These are phyloP conservation scores for Neophaeococcomyces mojaviensis DNA, from an alignment of 2,329 filamentous ascomycete species.

Conservation along the genomic window DNA sequence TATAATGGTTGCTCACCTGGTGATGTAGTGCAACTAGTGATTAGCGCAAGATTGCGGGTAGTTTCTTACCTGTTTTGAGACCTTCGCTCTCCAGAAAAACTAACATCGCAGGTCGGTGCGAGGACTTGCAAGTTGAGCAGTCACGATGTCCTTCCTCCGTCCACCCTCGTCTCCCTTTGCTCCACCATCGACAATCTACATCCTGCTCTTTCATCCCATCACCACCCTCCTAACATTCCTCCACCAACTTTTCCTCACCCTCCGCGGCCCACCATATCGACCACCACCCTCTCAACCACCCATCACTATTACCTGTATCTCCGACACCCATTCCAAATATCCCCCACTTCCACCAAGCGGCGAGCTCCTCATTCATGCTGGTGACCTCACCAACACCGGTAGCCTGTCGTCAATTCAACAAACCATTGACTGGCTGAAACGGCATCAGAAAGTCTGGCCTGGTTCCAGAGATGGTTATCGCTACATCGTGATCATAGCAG, in stretches of 20 bases:
- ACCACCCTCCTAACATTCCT: slow-evolving; percentile 54
- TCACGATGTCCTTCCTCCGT: slow-evolving; percentile 11
- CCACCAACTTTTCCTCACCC: slow-evolving; percentile 56
- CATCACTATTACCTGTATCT: slow-evolving; percentile 77
- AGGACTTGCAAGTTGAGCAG: background rate
- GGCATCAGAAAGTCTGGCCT: slow-evolving; percentile 36
- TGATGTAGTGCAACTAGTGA: too few species aligned
- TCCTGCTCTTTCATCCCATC: slow-evolving; percentile 61
- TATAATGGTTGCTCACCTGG: too few species aligned
- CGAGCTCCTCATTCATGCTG: slow-evolving; percentile 82
- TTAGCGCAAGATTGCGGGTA: too few species aligned
- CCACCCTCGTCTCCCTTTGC: slow-evolving; percentile 37
- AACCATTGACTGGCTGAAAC: slow-evolving; percentile 75
- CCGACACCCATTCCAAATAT: slow-evolving; percentile 71
- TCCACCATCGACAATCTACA: slow-evolving; percentile 49
- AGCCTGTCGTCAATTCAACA: slow-evolving; percentile 65
- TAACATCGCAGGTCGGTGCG: background rate
- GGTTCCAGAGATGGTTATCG: slow-evolving; percentile 49
- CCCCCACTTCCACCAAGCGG: slow-evolving; percentile 59
- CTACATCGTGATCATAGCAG: slow-evolving; percentile 74
- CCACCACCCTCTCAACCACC: slow-evolving; percentile 47
- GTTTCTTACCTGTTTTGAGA: too few species aligned
- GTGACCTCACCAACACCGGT: slow-evolving; percentile 72
- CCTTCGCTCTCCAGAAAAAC: too few species aligned
- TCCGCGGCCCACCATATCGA: slow-evolving; percentile 59